Percentiles rank a stretch among this genome's conserved stretches.
These are phyloP conservation scores for Crepidotus variabilis DNA, from an alignment of 768 basidiomycete species.

Conservation along the genomic window DNA sequence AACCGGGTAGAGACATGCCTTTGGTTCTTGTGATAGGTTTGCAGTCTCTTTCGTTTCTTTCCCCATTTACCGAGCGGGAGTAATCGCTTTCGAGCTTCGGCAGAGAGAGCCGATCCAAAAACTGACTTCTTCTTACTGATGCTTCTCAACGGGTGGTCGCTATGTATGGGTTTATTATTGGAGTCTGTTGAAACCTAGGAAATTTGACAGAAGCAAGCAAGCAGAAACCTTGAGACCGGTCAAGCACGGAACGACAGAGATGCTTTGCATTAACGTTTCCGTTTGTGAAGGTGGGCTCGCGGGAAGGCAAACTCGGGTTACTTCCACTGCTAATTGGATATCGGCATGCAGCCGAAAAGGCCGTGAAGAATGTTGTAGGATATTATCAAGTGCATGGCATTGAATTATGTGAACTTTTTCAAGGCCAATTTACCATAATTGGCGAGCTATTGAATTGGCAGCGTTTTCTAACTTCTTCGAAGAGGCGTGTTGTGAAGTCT, in stretches of 20 bases:
- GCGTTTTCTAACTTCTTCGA: neutral
- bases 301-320: neutral
- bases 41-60: conserved; percentile 1
- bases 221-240: neutral
- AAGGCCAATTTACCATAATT: neutral
- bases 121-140: neutral
- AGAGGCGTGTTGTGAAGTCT: neutral
- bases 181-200: neutral
- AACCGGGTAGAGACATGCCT: conserved; percentile 2
- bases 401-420: neutral
- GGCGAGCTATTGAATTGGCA: neutral
- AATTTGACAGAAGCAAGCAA: neutral
- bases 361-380: neutral
- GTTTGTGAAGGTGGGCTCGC: neutral
- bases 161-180: neutral
- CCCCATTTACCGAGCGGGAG: conserved; percentile 5
- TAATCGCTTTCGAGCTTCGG: neutral
- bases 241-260: neutral
- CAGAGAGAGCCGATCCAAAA: neutral
- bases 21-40: conserved; percentile 5
- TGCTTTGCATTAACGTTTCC: neutral
- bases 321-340: neutral
- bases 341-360: neutral
- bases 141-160: neutral
- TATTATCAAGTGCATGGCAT: too few species aligned